A percentile compares a stretch with the other conserved stretches of the same genome.
These are phyloP conservation scores for Gracilaria caudata DNA, from an alignment of 23 red algal genomes.

Conservation along the genomic window DNA sequence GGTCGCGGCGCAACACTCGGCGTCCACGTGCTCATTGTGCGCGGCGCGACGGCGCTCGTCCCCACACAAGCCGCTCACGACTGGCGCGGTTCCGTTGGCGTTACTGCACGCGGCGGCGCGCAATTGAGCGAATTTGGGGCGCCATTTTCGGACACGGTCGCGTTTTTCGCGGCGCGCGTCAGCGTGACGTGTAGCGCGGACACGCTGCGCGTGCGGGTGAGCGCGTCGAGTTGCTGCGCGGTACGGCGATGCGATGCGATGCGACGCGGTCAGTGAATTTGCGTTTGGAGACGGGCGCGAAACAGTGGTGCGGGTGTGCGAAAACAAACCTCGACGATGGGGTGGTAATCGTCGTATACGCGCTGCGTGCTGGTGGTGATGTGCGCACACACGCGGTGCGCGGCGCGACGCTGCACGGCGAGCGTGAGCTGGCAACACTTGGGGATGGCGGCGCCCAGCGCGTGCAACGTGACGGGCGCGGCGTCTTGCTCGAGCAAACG, in stretches of 20 bases:
- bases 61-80: too few relatives aligned
- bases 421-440: slow-evolving; percentile 37
- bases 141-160: slow-evolving; percentile 6
- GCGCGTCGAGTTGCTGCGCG: background rate
- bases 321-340: slow-evolving; percentile 37
- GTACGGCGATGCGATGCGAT: too few relatives aligned
- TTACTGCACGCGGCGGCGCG: too few relatives aligned
- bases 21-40: slow-evolving; percentile 45
- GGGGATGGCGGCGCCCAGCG: slow-evolving; percentile 49
- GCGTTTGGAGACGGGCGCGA: background rate
- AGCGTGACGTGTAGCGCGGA: slow-evolving; percentile 35
- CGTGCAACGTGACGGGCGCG: slow-evolving; percentile 25
- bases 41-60: too few relatives aligned
- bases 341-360: slow-evolving; percentile 49
- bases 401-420: background rate
- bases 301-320: background rate
- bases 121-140: too few relatives aligned
- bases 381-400: background rate
- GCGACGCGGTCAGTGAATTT: background rate
- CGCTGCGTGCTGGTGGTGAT: slow-evolving; percentile 22
- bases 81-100: too few relatives aligned
- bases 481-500: background rate
- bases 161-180: background rate
- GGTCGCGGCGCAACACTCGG: slow-evolving; percentile 3
- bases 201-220: slow-evolving; percentile 10